Evolutionary conservation across 2,329 filamentous ascomycete genomes (phyloP).

Genomic region (Pyrenochaeta sp.): DNA sequence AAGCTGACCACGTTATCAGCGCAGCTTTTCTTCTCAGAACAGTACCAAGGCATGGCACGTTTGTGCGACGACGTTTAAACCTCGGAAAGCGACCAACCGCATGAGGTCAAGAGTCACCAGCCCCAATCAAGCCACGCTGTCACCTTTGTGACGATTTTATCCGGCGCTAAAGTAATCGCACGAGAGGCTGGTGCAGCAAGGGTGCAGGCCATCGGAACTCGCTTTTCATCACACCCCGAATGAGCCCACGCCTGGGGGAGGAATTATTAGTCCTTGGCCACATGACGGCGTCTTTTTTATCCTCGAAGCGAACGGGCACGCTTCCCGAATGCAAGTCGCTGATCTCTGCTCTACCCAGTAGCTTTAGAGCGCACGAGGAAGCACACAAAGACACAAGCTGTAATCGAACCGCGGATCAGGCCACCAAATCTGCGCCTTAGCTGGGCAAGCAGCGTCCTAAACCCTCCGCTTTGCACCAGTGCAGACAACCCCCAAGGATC

Average conservation of each 20-base stretch:
- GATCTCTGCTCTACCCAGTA: slow-evolving; percentile 35
- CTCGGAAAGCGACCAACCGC: slow-evolving; percentile 17
- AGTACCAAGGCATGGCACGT: slow-evolving; percentile 30
- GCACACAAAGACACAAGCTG: slow-evolving; percentile 26
- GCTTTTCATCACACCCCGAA: slow-evolving; percentile 26
- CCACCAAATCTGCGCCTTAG: slow-evolving; percentile 23
- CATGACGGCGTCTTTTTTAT: slow-evolving; percentile 16
- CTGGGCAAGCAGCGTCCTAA: slow-evolving; percentile 21
- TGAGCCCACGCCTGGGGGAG: slow-evolving; percentile 21
- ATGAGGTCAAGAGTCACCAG: slow-evolving; percentile 36
- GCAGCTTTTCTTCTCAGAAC: slow-evolving; percentile 12
- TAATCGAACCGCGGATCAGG: slow-evolving; percentile 31
- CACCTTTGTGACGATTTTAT: slow-evolving; percentile 29
- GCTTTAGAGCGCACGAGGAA: slow-evolving; percentile 39
- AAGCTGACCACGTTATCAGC: slow-evolving; percentile 5
- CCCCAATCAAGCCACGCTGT: slow-evolving; percentile 42
- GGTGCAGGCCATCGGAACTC: slow-evolving; percentile 26
- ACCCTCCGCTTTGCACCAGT: slow-evolving; percentile 30
- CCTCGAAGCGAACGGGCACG: slow-evolving; percentile 12
- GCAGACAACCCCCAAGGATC: slow-evolving; percentile 24
- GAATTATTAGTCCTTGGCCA: slow-evolving; percentile 24
- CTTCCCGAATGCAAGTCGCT: slow-evolving; percentile 21
- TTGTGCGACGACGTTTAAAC: slow-evolving; percentile 20
- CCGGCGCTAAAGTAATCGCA: slow-evolving; percentile 24
- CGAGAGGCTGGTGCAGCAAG: slow-evolving; percentile 31